Conservation (phyloP, 345 rosid species). For the Erodium maritimum region DNA sequence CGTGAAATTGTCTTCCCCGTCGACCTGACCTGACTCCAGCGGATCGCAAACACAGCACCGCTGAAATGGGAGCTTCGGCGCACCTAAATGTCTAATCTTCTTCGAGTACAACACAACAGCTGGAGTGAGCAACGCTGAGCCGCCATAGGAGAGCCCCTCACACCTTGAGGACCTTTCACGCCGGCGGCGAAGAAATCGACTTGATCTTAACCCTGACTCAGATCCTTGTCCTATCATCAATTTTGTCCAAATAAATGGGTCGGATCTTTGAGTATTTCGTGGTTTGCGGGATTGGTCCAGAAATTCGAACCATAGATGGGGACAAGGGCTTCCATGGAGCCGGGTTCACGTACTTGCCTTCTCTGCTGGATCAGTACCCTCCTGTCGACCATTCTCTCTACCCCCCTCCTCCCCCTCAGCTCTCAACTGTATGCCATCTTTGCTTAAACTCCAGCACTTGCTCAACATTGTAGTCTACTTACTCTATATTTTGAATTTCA, state of each 20-base stretch:
- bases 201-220: background rate
- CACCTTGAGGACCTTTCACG: too few relatives aligned
- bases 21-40: too few relatives aligned
- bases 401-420: slow-evolving; percentile 91
- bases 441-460: too few relatives aligned
- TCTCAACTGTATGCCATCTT: slow-evolving; percentile 89
- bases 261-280: slow-evolving; percentile 90
- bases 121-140: background rate
- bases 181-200: too few relatives aligned
- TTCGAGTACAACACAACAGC: too few relatives aligned
- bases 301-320: slow-evolving; percentile 79
- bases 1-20: too few relatives aligned
- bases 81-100: too few relatives aligned
- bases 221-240: background rate
- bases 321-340: slow-evolving; percentile 76
- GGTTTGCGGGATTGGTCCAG: slow-evolving; percentile 89
- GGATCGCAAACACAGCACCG: background rate
- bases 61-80: background rate
- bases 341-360: slow-evolving; percentile 44
- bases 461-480: too few relatives aligned
- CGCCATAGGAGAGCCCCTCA: background rate
- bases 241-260: slow-evolving; percentile 24
- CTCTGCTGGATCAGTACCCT: slow-evolving; percentile 84
- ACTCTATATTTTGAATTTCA: too few relatives aligned
- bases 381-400: slow-evolving; percentile 52